Base-by-base conservation (phyloP, 2,329 filamentous ascomycete species). In the Penicillium rolfsii region DNA sequence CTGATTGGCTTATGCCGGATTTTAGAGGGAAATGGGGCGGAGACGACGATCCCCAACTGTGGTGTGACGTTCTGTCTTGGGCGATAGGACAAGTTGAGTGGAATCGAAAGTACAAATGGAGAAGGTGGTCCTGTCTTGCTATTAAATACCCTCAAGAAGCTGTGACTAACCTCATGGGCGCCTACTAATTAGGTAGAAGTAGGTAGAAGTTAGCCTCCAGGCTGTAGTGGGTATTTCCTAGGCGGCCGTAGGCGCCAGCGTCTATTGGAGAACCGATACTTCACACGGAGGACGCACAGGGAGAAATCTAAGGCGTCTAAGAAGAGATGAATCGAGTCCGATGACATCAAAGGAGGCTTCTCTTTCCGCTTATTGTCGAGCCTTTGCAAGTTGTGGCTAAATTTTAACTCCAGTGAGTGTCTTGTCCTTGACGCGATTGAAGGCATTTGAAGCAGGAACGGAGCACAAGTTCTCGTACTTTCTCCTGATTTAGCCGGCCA, bases 231-330 rank as follows among this genome's bases (percentile, higher is more conserved):
- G 7, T 33, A 28, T 33, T 35, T n/a, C 8, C 26, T 54, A 54
- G 52, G 52, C 52, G 52, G 12, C 52, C 30, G 11, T 43, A 54
- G 52, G 52, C 52, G 52, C 52, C 52, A 54, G 36, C 52, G 24
- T 45, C 35, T 19, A 38, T 16, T 12, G n/a, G 14, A 24, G 30
- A 36, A 26, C 41, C 5, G 12, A 26, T 3, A 16, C 26, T 19
- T 28, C 26, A 26, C 16, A 30, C 2, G 12, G 6, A n/a, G 24
- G 16, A 30, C 22, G 30, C 45, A 46, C 4, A n/a, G 11, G 26
- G 2, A 30, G 8, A n/a, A 9, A 9, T 28, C 43, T 30, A 26
- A 48, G 26, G 26, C 30, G 7, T 16, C 5, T 26, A 14, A 45
- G 41, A 45, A 45, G 14, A 24, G 9, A 26, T 14, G 12, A 5